These are phyloP conservation scores for Venturia aucupariae DNA, from an alignment of 2,329 filamentous ascomycete species.

Conservation along the genomic window DNA sequence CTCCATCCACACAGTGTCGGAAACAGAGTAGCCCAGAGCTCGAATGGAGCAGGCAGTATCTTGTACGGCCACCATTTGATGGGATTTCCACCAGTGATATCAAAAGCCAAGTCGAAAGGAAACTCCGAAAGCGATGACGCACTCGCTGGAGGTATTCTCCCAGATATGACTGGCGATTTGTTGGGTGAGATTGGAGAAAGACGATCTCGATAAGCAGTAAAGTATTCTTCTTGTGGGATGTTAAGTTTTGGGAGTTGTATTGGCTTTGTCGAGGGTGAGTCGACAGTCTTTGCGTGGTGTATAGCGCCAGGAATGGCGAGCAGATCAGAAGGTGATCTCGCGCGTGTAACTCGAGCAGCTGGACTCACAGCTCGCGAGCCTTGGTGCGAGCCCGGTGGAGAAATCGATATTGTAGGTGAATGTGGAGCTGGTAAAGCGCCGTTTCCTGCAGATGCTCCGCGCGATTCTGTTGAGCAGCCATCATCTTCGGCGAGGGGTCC, in stretches of 20 bases:
- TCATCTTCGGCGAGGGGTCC: slow-evolving; percentile 26
- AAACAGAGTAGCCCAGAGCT: slow-evolving; percentile 64
- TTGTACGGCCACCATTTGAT: slow-evolving; percentile 76
- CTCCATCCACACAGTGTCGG: slow-evolving; percentile 78
- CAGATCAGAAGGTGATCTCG: slow-evolving; percentile 16
- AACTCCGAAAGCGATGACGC: slow-evolving; percentile 52
- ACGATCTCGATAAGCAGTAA: background rate
- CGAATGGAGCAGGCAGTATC: slow-evolving; percentile 37
- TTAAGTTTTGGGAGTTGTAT: background rate
- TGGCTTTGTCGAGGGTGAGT: background rate
- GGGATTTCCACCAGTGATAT: slow-evolving; percentile 17
- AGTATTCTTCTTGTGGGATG: background rate
- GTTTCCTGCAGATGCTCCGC: background rate
- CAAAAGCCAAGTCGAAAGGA: slow-evolving; percentile 31
- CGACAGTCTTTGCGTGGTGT: slow-evolving; percentile 20
- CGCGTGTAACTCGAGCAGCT: slow-evolving; percentile 14
- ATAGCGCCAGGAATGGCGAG: slow-evolving; percentile 14
- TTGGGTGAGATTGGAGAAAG: background rate
- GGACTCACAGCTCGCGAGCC: slow-evolving; percentile 23
- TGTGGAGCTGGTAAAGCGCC: slow-evolving; percentile 18
- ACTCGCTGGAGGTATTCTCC: background rate
- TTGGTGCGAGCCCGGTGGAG: slow-evolving; percentile 28
- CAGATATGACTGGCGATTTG: background rate
- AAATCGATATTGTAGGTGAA: slow-evolving; percentile 31
- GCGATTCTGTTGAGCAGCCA: background rate